Conservation (phyloP, 768 basidiomycete species). For the Tubosaeta brunneosetosa region DNA sequence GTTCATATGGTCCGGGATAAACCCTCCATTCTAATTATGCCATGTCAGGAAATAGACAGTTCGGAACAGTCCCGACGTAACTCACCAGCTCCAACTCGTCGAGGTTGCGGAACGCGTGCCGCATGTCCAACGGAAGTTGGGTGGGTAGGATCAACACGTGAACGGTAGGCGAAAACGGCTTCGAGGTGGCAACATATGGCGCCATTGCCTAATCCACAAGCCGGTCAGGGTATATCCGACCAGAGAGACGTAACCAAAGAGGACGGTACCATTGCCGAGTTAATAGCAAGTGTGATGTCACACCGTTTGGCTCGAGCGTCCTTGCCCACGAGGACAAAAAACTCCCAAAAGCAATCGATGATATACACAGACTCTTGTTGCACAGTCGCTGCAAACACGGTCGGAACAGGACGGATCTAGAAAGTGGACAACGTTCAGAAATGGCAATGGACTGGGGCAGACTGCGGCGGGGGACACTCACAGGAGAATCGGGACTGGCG, state of each 20-base stretch:
- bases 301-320: slow-evolving; percentile 56
- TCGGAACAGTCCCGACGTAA: neutral
- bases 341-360: slow-evolving; percentile 74
- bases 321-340: slow-evolving; percentile 68
- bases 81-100: slow-evolving; percentile 60
- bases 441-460: neutral
- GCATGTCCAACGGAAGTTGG: slow-evolving; percentile 66
- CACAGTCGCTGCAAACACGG: slow-evolving; percentile 36
- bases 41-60: neutral
- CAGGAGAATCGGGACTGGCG: slow-evolving; percentile 32
- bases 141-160: slow-evolving; percentile 75
- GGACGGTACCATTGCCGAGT: slow-evolving; percentile 47
- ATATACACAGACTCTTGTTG: slow-evolving; percentile 53
- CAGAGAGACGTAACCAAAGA: neutral
- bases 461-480: slow-evolving; percentile 28
- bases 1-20: slow-evolving; percentile 60
- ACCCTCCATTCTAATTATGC: slow-evolving; percentile 44
- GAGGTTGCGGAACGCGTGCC: slow-evolving; percentile 61
- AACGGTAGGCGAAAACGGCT: slow-evolving; percentile 69
- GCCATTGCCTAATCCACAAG: slow-evolving; percentile 47
- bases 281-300: slow-evolving; percentile 60
- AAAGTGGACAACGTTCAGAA: slow-evolving; percentile 1
- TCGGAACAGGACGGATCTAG: slow-evolving; percentile 47
- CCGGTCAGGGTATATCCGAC: neutral
- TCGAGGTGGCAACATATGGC: slow-evolving; percentile 40